phyloP scores from a whole-genome alignment of 495 filamentous ascomycete genomes.

The Neurospora sp. region DNA sequence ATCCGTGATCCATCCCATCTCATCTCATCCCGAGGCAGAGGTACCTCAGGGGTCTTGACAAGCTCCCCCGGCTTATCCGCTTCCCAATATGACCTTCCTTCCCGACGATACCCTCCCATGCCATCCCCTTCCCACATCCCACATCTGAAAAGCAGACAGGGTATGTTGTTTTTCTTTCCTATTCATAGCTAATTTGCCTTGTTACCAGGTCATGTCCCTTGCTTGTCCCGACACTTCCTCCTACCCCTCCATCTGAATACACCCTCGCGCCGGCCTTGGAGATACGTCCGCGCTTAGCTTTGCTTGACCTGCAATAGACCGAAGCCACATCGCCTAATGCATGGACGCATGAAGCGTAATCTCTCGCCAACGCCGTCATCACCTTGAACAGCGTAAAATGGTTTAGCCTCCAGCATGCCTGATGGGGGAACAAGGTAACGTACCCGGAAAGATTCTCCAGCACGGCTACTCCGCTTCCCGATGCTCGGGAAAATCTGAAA shows the following conservation, averaged over 20 bases:
- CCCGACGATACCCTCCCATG: neutral
- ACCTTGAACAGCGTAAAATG: neutral
- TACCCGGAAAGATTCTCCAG: neutral
- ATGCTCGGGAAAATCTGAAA: neutral
- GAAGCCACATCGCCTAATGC: constrained; percentile 5
- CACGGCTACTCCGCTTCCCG: neutral
- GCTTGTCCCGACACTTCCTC: neutral
- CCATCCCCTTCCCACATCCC: neutral
- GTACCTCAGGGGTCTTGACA: neutral
- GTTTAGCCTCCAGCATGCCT: neutral
- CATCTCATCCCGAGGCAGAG: neutral
- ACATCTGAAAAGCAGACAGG: neutral
- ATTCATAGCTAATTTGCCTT: neutral
- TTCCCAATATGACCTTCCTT: neutral
- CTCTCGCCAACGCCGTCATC: constrained; percentile 13
- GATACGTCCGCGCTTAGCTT: neutral
- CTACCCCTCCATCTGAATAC: neutral
- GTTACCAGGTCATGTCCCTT: neutral
- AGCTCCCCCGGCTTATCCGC: neutral
- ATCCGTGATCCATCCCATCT: neutral
- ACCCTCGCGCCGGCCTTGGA: neutral
- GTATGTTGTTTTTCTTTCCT: neutral
- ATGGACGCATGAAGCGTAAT: constrained; percentile 28
- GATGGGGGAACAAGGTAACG: neutral
- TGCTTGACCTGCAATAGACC: neutral